Conservation (phyloP, 208 protist genomes). For the Acanthamoeba culbertsoni region DNA sequence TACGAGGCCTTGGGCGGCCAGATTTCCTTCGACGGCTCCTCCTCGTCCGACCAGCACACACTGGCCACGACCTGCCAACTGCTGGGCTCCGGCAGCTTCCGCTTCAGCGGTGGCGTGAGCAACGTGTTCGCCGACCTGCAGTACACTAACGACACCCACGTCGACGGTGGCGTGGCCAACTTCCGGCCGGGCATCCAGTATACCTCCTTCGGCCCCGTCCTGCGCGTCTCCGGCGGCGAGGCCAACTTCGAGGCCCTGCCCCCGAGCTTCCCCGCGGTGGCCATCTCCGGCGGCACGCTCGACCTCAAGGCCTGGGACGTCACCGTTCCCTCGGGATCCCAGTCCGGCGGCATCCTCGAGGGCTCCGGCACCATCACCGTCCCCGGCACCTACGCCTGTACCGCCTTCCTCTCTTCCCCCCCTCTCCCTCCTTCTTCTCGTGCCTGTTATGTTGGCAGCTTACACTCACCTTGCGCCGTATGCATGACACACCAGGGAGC, state of each 20-base stretch:
- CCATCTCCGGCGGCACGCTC: neutral
- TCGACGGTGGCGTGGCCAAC: constrained; percentile 50
- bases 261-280: neutral
- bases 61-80: neutral
- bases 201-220: constrained; percentile 1
- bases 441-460: too few relatives aligned
- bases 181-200: neutral
- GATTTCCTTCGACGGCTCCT: neutral
- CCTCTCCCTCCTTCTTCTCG: too few relatives aligned
- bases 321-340: neutral
- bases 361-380: neutral
- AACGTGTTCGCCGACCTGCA: constrained; percentile 22
- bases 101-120: constrained; percentile 29
- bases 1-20: neutral
- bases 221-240: neutral
- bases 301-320: constrained; percentile 37
- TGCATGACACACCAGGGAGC: too few relatives aligned
- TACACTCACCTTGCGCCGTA: too few relatives aligned
- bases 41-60: neutral
- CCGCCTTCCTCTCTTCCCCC: too few relatives aligned
- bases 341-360: neutral
- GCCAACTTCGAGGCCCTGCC: constrained; percentile 46
- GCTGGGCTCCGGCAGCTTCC: neutral
- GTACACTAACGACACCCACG: constrained; percentile 36
- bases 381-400: neutral